A percentile compares a stretch with the other conserved stretches of the same genome.
phyloP scores from a whole-genome alignment of 306 rosid genomes.

The Prunus campanulata region DNA sequence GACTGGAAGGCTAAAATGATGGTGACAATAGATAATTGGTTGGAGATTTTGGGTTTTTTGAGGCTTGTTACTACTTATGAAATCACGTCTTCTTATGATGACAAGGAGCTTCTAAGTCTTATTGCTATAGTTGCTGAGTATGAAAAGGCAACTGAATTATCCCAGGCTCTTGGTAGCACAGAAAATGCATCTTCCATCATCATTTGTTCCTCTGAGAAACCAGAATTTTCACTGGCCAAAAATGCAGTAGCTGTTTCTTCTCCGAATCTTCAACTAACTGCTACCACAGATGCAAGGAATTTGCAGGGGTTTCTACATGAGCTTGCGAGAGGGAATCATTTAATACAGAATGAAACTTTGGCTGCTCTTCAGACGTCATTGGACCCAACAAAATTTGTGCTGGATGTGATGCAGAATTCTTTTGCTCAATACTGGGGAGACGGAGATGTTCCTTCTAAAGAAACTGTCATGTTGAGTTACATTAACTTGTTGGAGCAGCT shows the following conservation, averaged over 20 bases:
- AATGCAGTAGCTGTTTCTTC: conserved; percentile 1
- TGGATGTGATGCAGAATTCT: conserved; percentile 37
- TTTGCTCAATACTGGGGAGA: conserved; percentile 22
- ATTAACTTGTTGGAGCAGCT: conserved; percentile 36
- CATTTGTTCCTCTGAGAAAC: conserved; percentile 13
- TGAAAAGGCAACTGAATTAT: conserved; percentile 27
- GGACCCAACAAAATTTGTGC: conserved; percentile 51
- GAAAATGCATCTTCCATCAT: conserved; percentile 9
- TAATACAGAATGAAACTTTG: conserved; percentile 20
- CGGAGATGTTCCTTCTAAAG: conserved; percentile 19
- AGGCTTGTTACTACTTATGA: conserved; percentile 34
- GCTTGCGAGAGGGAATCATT: conserved; percentile 20
- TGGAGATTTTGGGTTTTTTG: conserved; percentile 43
- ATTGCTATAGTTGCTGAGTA: conserved; percentile 18
- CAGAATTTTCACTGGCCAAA: conserved; percentile 14
- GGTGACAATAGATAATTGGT: conserved; percentile 4
- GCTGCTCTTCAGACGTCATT: conserved; percentile 27
- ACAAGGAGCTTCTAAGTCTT: conserved; percentile 25
- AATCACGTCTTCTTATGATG: conserved; percentile 29
- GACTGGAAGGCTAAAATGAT: conserved; percentile 42
- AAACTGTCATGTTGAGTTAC: conserved; percentile 16
- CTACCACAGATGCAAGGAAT: conserved; percentile 20
- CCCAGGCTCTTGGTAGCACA: conserved; percentile 19
- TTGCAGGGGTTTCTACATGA: conserved; percentile 17
- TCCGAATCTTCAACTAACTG: conserved; percentile 20